Evolutionary conservation across 441 rosid species (phyloP).

Genomic region (Gossypium schwendimanii): DNA sequence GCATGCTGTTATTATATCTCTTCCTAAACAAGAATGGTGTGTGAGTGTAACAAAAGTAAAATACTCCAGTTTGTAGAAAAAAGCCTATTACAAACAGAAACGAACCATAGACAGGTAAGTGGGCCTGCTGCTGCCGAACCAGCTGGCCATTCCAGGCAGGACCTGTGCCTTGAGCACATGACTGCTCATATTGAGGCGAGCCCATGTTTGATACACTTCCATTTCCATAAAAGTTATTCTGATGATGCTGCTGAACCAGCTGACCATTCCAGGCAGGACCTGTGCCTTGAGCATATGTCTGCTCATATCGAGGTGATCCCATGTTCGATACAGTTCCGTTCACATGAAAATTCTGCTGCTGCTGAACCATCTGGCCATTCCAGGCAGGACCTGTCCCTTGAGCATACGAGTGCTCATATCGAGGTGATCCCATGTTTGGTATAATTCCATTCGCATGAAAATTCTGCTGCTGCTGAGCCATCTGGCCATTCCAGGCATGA

Average conservation of each 20-base stretch:
- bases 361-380: background rate
- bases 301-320: background rate
- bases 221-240: conserved; percentile 56
- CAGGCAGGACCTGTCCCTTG: background rate
- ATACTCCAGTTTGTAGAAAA: background rate
- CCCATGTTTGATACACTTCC: conserved; percentile 51
- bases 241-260: conserved; percentile 13
- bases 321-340: background rate
- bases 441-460: background rate
- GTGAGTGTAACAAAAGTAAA: background rate
- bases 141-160: conserved; percentile 72
- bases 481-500: background rate
- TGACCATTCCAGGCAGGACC: background rate
- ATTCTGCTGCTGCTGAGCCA: background rate
- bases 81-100: conserved; percentile 10
- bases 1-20: background rate
- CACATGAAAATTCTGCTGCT: background rate
- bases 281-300: background rate
- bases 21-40: background rate
- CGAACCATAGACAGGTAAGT: conserved; percentile 68
- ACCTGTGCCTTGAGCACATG: conserved; percentile 45
- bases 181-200: conserved; percentile 56
- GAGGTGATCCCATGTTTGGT: background rate
- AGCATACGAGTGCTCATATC: background rate
- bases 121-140: conserved; percentile 48